A percentile compares a stretch with the other conserved stretches of the same genome.
Conservation (phyloP, 164 flowering plant species). For the Nelumbo lutea region DNA sequence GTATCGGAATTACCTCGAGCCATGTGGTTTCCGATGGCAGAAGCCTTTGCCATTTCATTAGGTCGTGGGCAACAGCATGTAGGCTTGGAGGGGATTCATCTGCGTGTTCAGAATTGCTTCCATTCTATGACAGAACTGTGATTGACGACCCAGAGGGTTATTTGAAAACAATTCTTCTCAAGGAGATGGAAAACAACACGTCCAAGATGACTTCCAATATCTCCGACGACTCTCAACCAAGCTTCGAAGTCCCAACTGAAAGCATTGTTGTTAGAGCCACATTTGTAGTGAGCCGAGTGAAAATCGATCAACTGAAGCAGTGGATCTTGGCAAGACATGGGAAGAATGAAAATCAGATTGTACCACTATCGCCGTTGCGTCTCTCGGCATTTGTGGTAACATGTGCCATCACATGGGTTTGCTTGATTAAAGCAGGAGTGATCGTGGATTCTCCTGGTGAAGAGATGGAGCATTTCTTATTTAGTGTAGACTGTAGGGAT, state of each 20-base stretch:
- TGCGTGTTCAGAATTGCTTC: background rate
- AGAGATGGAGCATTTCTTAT: conserved; percentile 2
- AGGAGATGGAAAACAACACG: background rate
- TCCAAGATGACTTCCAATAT: no score
- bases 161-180: background rate
- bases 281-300: background rate
- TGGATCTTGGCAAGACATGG: background rate
- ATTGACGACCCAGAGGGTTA: conserved; percentile 13
- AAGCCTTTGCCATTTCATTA: conserved; percentile 5
- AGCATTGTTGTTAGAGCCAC: conserved; percentile 12
- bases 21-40: conserved; percentile 3
- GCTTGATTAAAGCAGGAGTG: conserved; percentile 3
- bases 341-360: background rate
- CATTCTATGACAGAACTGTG: conserved; percentile 14
- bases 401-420: conserved; percentile 8
- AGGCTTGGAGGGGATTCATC: background rate
- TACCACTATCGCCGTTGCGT: background rate
- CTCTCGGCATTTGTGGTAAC: conserved; percentile 7
- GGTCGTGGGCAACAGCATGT: conserved; percentile 16
- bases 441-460: background rate
- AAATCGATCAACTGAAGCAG: conserved; percentile 10
- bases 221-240: no score
- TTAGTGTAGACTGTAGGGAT: background rate
- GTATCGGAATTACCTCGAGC: conserved; percentile 7
- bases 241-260: background rate